Evolutionary conservation across 164 flowering plant genomes (phyloP), one percentile per base, ranked within the genome.

Genomic region (Umbilicus rupestris): DNA sequence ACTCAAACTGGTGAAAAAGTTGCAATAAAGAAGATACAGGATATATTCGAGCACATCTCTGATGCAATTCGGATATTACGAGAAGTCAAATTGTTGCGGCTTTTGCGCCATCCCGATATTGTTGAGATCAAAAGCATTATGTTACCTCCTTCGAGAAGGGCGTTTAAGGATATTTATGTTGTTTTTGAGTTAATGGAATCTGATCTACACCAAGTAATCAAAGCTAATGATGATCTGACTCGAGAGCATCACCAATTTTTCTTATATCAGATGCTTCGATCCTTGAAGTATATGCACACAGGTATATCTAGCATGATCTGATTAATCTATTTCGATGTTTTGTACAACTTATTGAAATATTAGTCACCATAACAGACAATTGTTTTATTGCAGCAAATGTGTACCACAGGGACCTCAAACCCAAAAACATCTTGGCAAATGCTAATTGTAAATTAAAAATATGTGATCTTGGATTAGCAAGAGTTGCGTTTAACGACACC

Each of bases 141-240:
- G 86, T 49, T 86, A 71, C 86, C 87, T 41, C 87, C 87, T 2
- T 86, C 90, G 31, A 81, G 76, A 65, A 79, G 81, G 63, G 90
- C 81, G 49, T 86, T 86, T 63, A 86, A 70, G 69, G 90, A 86
- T 65, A 84, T 86, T 66, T 86, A 77, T 80, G 88, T 86, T 45
- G 88, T 86, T 70, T 86, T 86, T 70, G 90, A 86, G 82, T 85
- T 86, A 42, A 84, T 86, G 88, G 88, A 86, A 68, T 86, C 88
- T 49, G 90, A 86, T 66, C 83, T 86, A 63, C 90, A 86, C 70
- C 90, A 84, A 78, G 88, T 86, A 41, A 86, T 86, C 70, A 86
- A 86, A 76, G 87, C 88, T 63, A 84, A 86, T 78, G 85, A 84
- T 86, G 90, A 86, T 64, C 84, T 84, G 73, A 86, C 88, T 0